These are phyloP conservation scores for Xylaria sp. DNA, from an alignment of 2,329 filamentous ascomycete genomes.

Conservation along the genomic window DNA sequence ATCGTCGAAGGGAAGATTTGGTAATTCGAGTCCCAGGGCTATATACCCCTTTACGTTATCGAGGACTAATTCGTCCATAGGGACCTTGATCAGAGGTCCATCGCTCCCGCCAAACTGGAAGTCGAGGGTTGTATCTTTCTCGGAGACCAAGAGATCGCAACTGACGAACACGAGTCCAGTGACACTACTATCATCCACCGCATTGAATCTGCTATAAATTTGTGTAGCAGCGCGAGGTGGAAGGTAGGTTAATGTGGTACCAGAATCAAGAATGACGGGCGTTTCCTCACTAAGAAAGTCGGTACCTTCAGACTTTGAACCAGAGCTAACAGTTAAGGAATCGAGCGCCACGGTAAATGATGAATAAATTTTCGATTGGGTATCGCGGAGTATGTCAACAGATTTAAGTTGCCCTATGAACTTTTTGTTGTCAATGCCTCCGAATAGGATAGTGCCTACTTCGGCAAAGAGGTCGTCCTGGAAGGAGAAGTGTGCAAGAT, in stretches of 20 bases:
- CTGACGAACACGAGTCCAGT: constrained; percentile 56
- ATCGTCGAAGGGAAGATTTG: constrained; percentile 54
- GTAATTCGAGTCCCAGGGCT: constrained; percentile 40
- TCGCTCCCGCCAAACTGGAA: constrained; percentile 56
- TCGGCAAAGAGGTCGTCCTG: constrained; percentile 63
- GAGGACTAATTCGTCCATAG: constrained; percentile 54
- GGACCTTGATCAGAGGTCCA: constrained; percentile 50
- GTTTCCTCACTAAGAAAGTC: constrained; percentile 40
- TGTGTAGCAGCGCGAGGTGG: constrained; percentile 61
- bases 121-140: constrained; percentile 51
- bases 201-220: constrained; percentile 55
- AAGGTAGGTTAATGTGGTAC: constrained; percentile 72
- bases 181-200: constrained; percentile 51
- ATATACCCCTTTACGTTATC: constrained; percentile 50
- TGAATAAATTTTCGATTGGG: constrained; percentile 54
- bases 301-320: constrained; percentile 46
- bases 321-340: constrained; percentile 54
- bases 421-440: constrained; percentile 75
- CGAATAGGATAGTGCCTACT: constrained; percentile 74
- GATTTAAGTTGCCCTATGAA: constrained; percentile 68
- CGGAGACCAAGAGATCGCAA: constrained; percentile 53
- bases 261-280: constrained; percentile 73
- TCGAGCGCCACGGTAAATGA: constrained; percentile 56
- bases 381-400: constrained; percentile 65
- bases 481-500: constrained; percentile 40